Base-by-base conservation (phyloP, 2,329 filamentous ascomycete genomes). In the Coniella vitis region DNA sequence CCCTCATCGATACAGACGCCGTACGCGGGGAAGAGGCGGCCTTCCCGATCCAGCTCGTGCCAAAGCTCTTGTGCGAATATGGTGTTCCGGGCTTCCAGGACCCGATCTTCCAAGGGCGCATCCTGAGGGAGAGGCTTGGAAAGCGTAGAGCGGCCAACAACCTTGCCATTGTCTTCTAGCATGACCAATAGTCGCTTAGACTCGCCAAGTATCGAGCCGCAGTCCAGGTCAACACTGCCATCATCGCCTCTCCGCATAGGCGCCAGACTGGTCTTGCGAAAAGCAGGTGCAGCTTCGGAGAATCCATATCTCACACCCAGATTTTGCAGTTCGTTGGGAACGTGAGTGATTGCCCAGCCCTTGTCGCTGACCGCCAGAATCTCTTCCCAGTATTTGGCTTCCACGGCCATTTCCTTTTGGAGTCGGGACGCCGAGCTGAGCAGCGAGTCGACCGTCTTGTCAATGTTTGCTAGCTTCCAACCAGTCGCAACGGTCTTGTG, bases 301-400 rank as follows among this genome's bases (percentile, higher is more conserved):
- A 95, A 95, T 7, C 91, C 93, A 66, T 91, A 96, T 55, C 87
- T 83, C 32, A 97, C 91, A 17, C 86, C 90, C 43, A 97, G 73
- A 0, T 82, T 83, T 57, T 87, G 81, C 43, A 75, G 74, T 57
- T 91, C 83, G 7, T 82, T 73, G 0, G 89, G 88, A 36, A 93
- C 71, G 42, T 86, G 79, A 57, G 85, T 91, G 16, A 97, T 72
- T 17, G 86, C 84, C 91, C 93, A 98, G 4, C 90, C 90, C 47
- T 83, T 84, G 56, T 89, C 80, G 55, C 85, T 89, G 38, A 97
- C 82, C 9, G 82, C 79, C 40, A 95, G 70, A 2, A 97, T 78
- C 58, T 95, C 85, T 48, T 86, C 78, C 93, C 93, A 98, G 65
- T 95, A 98, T 58, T 78, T 84, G 2, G 83, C 84, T 69, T 98